A percentile compares a stretch with the other conserved stretches of the same genome.
Evolutionary conservation across 805 yeast genomes (phyloP).

Genomic region (Schwanniomyces pseudopolymorphus): DNA sequence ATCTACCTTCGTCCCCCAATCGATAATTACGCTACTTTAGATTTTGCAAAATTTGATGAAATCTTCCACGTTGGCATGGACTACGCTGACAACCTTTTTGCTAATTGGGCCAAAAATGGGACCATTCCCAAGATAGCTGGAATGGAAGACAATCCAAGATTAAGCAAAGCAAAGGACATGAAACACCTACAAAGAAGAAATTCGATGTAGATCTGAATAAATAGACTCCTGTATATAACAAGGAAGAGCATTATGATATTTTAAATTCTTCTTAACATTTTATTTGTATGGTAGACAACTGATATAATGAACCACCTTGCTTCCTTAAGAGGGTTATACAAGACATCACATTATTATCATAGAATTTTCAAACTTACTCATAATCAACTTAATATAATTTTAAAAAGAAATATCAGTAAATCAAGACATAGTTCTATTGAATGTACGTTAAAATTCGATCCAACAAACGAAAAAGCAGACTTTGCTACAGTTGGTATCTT

Average conservation of each 20-base stretch:
- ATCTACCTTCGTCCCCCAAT: conserved; percentile 91
- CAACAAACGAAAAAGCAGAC: conserved; percentile 9
- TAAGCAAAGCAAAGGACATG: conserved; percentile 19
- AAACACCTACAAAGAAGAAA: conserved; percentile 52
- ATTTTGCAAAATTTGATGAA: conserved; percentile 89
- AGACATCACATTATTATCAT: not conserved
- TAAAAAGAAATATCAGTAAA: not conserved
- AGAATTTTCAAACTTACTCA: not conserved
- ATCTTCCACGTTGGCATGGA: conserved; percentile 77
- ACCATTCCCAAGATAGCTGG: conserved; percentile 67
- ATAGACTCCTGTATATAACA: not conserved
- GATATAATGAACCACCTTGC: not conserved
- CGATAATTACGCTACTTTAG: conserved; percentile 87
- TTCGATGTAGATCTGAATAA: conserved; percentile 42
- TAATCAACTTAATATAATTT: not conserved
- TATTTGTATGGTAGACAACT: not conserved
- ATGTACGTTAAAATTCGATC: conserved; percentile 5
- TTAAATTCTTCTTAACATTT: not conserved
- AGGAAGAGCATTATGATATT: not conserved
- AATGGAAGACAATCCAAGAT: conserved; percentile 17
- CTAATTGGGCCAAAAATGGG: conserved; percentile 50
- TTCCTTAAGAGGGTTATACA: not conserved
- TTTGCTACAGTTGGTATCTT: conserved; percentile 20
- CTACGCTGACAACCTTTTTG: conserved; percentile 63
- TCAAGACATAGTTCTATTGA: not conserved